A percentile compares a stretch with the other conserved stretches of the same genome.
Evolutionary conservation across 2,329 filamentous ascomycete species (phyloP).

Genomic region (Pezicula carpinea): DNA sequence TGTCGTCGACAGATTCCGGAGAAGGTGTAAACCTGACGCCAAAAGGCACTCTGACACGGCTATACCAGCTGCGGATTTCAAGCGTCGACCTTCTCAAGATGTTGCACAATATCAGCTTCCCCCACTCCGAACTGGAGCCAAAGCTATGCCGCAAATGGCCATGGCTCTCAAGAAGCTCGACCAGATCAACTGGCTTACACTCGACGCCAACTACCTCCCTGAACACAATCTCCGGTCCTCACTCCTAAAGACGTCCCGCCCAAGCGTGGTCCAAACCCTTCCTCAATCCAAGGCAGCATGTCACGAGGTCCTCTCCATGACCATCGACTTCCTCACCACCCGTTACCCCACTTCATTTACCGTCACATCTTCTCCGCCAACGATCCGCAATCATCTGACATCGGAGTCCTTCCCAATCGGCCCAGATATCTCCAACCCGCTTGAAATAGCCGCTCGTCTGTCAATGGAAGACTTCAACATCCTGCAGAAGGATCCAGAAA

Average conservation of each 20-base stretch:
- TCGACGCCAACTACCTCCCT: conserved; percentile 40
- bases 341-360: conserved; percentile 40
- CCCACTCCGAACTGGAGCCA: conserved; percentile 11
- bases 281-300: conserved; percentile 40
- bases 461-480: conserved; percentile 49
- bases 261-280: conserved; percentile 39
- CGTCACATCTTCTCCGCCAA: conserved; percentile 26
- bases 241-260: conserved; percentile 33
- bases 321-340: conserved; percentile 38
- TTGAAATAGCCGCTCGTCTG: conserved; percentile 45
- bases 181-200: conserved; percentile 40
- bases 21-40: neutral
- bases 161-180: conserved; percentile 44
- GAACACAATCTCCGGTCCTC: conserved; percentile 37
- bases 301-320: conserved; percentile 40
- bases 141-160: conserved; percentile 30
- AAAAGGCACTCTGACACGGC: neutral
- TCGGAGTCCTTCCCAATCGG: conserved; percentile 38
- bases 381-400: conserved; percentile 38
- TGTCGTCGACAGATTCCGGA: neutral
- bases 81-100: conserved; percentile 3
- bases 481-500: conserved; percentile 37
- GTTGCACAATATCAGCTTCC: conserved; percentile 19
- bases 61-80: neutral
- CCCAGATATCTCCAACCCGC: conserved; percentile 32